Conservation (phyloP, 2,329 filamentous ascomycete species). For the Colletotrichum sp. region DNA sequence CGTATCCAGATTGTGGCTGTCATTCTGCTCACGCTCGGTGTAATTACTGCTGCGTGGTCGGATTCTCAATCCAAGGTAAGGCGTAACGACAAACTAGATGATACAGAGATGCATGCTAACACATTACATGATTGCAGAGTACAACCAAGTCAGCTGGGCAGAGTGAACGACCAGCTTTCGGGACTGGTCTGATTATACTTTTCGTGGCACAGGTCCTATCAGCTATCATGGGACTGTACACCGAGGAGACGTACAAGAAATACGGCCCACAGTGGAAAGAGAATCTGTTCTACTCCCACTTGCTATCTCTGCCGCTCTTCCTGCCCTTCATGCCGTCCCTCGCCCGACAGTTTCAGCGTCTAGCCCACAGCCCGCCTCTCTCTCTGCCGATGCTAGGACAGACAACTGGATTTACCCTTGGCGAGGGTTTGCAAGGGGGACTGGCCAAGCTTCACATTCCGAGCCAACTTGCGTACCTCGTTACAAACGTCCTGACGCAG, state of each 20-base stretch:
- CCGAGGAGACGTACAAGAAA: constrained; percentile 84
- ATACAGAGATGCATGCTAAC: background rate
- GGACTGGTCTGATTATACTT: constrained; percentile 79
- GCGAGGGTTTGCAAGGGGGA: constrained; percentile 40
- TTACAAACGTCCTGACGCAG: constrained; percentile 85
- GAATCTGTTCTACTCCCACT: constrained; percentile 91
- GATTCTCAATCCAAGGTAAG: constrained; percentile 84
- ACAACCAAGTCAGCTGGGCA: background rate
- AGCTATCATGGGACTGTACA: constrained; percentile 94
- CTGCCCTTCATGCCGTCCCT: constrained; percentile 73
- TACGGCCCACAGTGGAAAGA: constrained; percentile 94
- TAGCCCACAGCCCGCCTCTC: constrained; percentile 69
- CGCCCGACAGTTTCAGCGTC: constrained; percentile 64
- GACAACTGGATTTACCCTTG: constrained; percentile 34
- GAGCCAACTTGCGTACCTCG: constrained; percentile 73
- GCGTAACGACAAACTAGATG: background rate
- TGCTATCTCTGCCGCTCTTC: constrained; percentile 79
- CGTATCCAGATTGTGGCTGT: constrained; percentile 82
- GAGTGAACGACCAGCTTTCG: constrained; percentile 46
- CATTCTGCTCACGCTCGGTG: constrained; percentile 81
- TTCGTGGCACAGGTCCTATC: constrained; percentile 89
- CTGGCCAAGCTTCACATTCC: constrained; percentile 56
- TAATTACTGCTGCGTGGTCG: constrained; percentile 87
- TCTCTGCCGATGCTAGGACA: constrained; percentile 38
- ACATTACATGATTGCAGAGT: background rate